Evolutionary conservation across 768 basidiomycete genomes (phyloP), one percentile per base, ranked within the genome.

Genomic region (Suillus decipiens): DNA sequence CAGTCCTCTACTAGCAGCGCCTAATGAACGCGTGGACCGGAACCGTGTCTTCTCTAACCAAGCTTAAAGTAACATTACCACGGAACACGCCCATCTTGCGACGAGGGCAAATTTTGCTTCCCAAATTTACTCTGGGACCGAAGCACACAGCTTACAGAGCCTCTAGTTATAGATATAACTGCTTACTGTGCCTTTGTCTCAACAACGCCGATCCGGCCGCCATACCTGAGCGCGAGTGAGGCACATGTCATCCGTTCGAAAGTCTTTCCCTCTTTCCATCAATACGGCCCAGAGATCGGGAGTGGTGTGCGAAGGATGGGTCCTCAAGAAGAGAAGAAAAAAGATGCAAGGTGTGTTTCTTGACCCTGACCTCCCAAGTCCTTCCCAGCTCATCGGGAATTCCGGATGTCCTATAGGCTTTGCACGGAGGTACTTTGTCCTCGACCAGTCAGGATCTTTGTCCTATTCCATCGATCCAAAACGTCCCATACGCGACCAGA

Each of bases 251-350:
- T 57, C 62, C 57, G 11, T 68, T 61, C 64, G 59, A 39, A 37
- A 55, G 5, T 48, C 58, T 39, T 54, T 63, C 51, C 67, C 61
- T 47, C 45, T 61, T 28, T 39, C 60, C 42, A 24, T 64, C 60
- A 45, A 31, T 45, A 55, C 63, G 34, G 60, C 58, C 31, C 64
- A 73, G 31, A 57, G 19, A 4, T 22, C 56, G 15, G 69, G 68
- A 36, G 70, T 86, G 57, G 66, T 89, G 5, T 81, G 77, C 58
- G 82, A 90, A 68, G 92, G 92, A 77, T 94, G 91, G 91, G 77
- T 93, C 6, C 80, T 94, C 64, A 94, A 94, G 79, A 95, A 95
- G 77, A 81, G 92, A 68, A 80, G 92, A 66, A 93, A 92, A 82
- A 92, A 86, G 78, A 88, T 93, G 89, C 93, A 94, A 80, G 92